phyloP scores from a whole-genome alignment of 2,329 filamentous ascomycete genomes.

The Talaromyces sp. region DNA sequence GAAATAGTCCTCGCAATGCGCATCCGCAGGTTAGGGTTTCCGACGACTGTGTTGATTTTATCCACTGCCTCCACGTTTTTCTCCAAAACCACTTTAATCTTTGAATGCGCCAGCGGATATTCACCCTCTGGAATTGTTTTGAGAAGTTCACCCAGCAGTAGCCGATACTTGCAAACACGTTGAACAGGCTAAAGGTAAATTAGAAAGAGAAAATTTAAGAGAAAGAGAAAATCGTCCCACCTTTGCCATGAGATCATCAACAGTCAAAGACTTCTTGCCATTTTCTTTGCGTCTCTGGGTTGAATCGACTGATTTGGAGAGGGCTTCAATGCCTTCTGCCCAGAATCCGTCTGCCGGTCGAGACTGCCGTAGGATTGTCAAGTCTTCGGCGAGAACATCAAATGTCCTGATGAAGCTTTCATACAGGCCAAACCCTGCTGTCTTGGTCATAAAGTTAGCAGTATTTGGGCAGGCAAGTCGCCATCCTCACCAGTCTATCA shows the following conservation, averaged over 20 bases:
- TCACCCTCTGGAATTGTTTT: slow-evolving; percentile 80
- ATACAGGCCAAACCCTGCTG: slow-evolving; percentile 78
- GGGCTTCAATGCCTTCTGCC: slow-evolving; percentile 77
- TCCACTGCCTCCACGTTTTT: slow-evolving; percentile 69
- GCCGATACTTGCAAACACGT: slow-evolving; percentile 82
- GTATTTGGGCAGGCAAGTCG: slow-evolving; percentile 10
- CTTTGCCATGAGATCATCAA: slow-evolving; percentile 88
- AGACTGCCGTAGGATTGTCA: slow-evolving; percentile 63
- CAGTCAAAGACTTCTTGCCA: slow-evolving; percentile 70
- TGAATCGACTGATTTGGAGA: slow-evolving; percentile 71
- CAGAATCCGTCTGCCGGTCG: slow-evolving; percentile 73
- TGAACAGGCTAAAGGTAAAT: slow-evolving; percentile 70
- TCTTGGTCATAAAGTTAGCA: slow-evolving; percentile 55
- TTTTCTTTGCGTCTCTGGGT: slow-evolving; percentile 60
- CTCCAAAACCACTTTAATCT: slow-evolving; percentile 69
- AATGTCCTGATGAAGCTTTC: slow-evolving; percentile 90
- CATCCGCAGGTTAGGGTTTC: slow-evolving; percentile 65
- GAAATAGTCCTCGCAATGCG: slow-evolving; percentile 78
- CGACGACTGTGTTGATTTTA: slow-evolving; percentile 79
- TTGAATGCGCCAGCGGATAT: slow-evolving; percentile 76
- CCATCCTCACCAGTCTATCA: slow-evolving; percentile 44
- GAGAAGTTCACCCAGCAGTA: slow-evolving; percentile 78
- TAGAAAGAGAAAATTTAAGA: neutral
- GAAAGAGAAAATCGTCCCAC: slow-evolving; percentile 40
- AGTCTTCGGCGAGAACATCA: slow-evolving; percentile 75